Evolutionary conservation across 805 yeast genomes (phyloP).

Genomic region (Vanderwaltozyma verrucispora): DNA sequence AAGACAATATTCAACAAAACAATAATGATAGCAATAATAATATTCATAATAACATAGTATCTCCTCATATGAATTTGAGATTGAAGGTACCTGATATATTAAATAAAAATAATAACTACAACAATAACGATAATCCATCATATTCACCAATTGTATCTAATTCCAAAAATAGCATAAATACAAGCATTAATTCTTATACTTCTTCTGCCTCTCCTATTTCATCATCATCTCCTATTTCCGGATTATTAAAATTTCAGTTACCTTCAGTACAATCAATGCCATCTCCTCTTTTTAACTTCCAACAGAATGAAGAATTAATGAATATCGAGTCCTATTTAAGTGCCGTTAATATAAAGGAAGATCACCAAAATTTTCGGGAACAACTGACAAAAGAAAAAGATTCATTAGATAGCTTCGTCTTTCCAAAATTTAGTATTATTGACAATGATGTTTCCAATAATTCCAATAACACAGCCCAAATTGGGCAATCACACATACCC

Average conservation of each 20-base stretch:
- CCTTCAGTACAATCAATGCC: slow-evolving; percentile 15
- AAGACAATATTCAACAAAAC: background rate
- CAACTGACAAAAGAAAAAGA: background rate
- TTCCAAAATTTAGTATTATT: too few species aligned
- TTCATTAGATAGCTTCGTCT: slow-evolving; percentile 7
- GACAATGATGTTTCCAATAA: too few species aligned
- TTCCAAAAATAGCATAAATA: background rate
- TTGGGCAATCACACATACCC: too few species aligned
- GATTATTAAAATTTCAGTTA: slow-evolving; percentile 24
- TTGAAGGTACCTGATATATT: slow-evolving; percentile 3
- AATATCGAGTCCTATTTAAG: slow-evolving; percentile 23
- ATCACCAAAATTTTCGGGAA: slow-evolving; percentile 6
- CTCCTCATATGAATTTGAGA: slow-evolving; percentile 3
- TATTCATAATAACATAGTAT: background rate
- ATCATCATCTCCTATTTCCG: slow-evolving; percentile 25
- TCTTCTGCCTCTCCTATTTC: slow-evolving; percentile 20
- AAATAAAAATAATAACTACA: too few species aligned
- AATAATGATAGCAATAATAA: background rate
- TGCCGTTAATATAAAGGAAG: slow-evolving; percentile 25
- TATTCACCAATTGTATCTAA: slow-evolving; percentile 1
- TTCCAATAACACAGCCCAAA: too few species aligned
- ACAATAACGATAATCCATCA: too few species aligned
- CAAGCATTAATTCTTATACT: too few species aligned
- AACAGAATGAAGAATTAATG: slow-evolving; percentile 24
- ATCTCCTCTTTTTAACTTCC: slow-evolving; percentile 15